phyloP scores from a whole-genome alignment of 169 alveolate genomes.

The Prorocentrum cordatum region DNA sequence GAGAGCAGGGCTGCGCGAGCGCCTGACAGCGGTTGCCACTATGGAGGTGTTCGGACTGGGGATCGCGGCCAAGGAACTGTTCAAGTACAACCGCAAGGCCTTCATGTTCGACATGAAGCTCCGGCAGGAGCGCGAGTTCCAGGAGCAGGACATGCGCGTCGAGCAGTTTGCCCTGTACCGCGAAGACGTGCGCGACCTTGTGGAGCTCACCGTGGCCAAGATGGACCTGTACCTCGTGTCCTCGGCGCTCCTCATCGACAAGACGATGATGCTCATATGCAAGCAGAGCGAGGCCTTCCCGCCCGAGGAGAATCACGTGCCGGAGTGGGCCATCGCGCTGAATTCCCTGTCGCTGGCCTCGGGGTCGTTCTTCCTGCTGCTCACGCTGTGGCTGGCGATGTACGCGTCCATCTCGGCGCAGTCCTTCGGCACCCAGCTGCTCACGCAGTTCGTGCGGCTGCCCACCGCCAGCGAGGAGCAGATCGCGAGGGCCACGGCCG shows the following conservation, averaged over 20 bases:
- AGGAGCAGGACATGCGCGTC: conserved; percentile 56
- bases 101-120: conserved; percentile 52
- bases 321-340: conserved; percentile 55
- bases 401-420: conserved; percentile 39
- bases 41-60: neutral
- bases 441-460: conserved; percentile 40
- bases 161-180: conserved; percentile 66
- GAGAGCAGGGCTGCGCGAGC: too few relatives aligned
- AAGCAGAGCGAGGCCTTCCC: too few relatives aligned
- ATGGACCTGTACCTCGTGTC: conserved; percentile 56
- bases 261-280: too few relatives aligned
- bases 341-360: conserved; percentile 43
- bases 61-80: conserved; percentile 7
- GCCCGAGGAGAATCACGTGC: too few relatives aligned
- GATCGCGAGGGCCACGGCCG: conserved; percentile 15
- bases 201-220: conserved; percentile 5
- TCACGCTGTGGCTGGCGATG: conserved; percentile 47
- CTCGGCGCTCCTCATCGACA: conserved; percentile 31
- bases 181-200: conserved; percentile 11
- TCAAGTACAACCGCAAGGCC: conserved; percentile 47
- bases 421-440: conserved; percentile 23
- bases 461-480: conserved; percentile 27
- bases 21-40: too few relatives aligned
- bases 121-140: conserved; percentile 57
- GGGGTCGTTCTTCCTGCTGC: conserved; percentile 4